Percentiles rank a stretch among this genome's conserved stretches.
phyloP scores from a whole-genome alignment of 495 filamentous ascomycete species.

The Aspergillus sclerotiicarbonarius region DNA sequence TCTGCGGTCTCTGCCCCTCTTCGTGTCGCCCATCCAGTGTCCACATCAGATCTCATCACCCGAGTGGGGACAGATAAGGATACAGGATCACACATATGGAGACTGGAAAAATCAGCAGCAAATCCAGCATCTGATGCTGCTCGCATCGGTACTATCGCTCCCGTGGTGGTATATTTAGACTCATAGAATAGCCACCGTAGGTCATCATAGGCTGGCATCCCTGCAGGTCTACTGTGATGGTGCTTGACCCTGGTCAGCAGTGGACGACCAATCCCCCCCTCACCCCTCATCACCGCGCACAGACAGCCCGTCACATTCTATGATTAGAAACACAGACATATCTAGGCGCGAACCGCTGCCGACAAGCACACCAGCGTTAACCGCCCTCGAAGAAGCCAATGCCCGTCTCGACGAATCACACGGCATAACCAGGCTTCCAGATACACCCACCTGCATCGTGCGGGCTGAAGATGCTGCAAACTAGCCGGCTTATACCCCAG shows the following conservation, averaged over 20 bases:
- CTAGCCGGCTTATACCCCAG: not conserved
- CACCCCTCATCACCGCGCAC: not conserved
- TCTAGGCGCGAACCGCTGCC: conserved; percentile 7
- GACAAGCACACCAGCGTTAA: not conserved
- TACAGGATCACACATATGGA: no score
- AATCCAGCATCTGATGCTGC: no score
- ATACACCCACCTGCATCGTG: conserved; percentile 3
- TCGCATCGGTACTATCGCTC: not conserved
- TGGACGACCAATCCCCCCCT: not conserved
- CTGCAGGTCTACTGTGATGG: not conserved
- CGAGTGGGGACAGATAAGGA: no score
- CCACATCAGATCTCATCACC: no score
- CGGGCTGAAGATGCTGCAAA: not conserved
- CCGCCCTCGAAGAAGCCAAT: not conserved
- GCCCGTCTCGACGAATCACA: not conserved
- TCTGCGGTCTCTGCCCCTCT: no score
- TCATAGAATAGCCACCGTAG: not conserved
- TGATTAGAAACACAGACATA: conserved; percentile 1
- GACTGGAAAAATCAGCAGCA: no score
- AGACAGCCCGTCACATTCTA: not conserved
- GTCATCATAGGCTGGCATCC: not conserved
- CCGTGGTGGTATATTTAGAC: not conserved
- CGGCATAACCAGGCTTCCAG: not conserved
- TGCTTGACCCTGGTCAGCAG: not conserved
- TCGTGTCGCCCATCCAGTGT: no score